Evolutionary conservation across 345 rosid species (phyloP), one percentile per base, ranked within the genome.

Genomic region (Geranium brycei): DNA sequence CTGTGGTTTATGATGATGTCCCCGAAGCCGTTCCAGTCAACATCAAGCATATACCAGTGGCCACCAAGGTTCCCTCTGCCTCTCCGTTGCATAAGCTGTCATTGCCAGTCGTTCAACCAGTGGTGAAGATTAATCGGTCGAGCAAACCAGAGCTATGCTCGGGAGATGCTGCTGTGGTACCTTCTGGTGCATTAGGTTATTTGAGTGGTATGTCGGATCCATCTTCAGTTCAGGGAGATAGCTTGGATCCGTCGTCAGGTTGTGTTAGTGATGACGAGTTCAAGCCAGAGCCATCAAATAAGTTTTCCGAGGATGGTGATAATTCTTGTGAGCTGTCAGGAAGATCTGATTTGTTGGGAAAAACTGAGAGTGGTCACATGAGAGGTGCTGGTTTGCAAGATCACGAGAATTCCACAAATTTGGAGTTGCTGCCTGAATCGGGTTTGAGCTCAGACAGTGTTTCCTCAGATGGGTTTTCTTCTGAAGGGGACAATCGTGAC

Each of bases 21-120:
- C 97, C 97, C 61, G 77, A 62, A 67, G 95, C 75, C 13, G 64
- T 61, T 67, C 99, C 96, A 1, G 75, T 90, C 51, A 79, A 77
- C 62, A 65, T 90, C 59, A 72, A 68, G 53, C 69, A 76, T 57
- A 87, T 93, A 40, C 99, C 99, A 15, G 64, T 74, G 7, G 97
- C 97, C 59, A 35, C 68, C n/a, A 66, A 51, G 13, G 63, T 86
- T 61, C 69, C 78, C 7, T 77, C 89, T 1, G 67, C 69, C 17
- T 80, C 71, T 51, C 16, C 66, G 15, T 38, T 67, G 14, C 72
- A 35, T 57, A 76, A 65, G 32, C 30, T 68, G 55, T 57, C 83
- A 5, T 73, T 85, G 72, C 93, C 95, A 3, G 76, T 92, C 51
- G 74, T 78, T 66, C 88, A 74, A 28, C 96, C 95, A 1, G 65